phyloP scores from a whole-genome alignment of 225 moss, liverwort and hornwort genomes.

The Sphagnum tenellum region DNA sequence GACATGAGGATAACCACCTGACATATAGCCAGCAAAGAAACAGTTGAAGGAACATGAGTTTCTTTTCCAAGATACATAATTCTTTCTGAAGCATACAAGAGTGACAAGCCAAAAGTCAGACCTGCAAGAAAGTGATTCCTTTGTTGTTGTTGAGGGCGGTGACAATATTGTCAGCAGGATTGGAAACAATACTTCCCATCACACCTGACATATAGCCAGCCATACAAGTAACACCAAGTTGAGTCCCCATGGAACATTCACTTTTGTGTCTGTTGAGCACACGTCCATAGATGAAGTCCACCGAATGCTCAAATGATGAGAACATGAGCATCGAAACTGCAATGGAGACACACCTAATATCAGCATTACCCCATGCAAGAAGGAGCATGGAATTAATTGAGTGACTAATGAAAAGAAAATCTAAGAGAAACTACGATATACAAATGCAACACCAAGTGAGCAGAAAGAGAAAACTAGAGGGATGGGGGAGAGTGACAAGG shows the following conservation, averaged over 20 bases:
- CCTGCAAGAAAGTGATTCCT: conserved; percentile 40
- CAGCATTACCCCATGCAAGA: neutral
- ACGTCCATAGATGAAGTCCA: conserved; percentile 56
- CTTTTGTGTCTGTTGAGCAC: conserved; percentile 45
- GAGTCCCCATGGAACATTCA: conserved; percentile 49
- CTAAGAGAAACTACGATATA: neutral
- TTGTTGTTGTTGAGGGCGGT: conserved; percentile 58
- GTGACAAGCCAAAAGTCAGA: conserved; percentile 2
- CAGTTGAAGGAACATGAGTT: no score
- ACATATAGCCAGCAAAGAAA: no score
- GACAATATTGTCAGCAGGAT: conserved; percentile 78
- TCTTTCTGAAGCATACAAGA: no score
- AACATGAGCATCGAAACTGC: conserved; percentile 94
- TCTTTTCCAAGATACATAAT: no score
- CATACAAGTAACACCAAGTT: conserved; percentile 69
- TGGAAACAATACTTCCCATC: conserved; percentile 69
- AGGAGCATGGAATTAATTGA: neutral
- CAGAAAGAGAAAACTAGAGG: no score
- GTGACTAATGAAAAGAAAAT: neutral
- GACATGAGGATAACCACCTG: no score
- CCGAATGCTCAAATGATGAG: conserved; percentile 85
- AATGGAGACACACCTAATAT: conserved; percentile 4
- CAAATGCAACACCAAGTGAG: neutral
- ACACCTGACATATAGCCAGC: conserved; percentile 76
- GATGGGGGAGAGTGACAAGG: neutral